Evolutionary conservation across 345 rosid species (phyloP).

Genomic region (Hevea brasiliensis): DNA sequence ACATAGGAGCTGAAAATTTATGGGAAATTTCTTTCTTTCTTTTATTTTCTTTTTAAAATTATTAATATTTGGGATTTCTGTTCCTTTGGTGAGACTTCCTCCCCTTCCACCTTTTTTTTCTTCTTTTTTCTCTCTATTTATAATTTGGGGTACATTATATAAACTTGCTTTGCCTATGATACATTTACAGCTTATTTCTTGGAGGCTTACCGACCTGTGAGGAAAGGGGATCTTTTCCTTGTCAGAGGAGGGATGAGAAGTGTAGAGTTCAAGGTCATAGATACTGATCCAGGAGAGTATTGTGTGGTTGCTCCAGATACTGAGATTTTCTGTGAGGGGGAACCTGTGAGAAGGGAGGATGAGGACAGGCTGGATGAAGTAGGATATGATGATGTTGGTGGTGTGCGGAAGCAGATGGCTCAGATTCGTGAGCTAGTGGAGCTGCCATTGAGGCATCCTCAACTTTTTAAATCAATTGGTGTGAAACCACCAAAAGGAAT

Average conservation of each 20-base stretch:
- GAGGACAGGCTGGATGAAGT: conserved; percentile 67
- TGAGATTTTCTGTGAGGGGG: conserved; percentile 73
- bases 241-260: conserved; percentile 78
- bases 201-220: conserved; percentile 68
- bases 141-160: neutral
- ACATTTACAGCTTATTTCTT: conserved; percentile 54
- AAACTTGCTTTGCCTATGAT: neutral
- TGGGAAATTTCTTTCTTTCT: too few species aligned
- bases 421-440: conserved; percentile 75
- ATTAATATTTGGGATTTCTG: neutral
- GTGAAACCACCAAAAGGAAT: conserved; percentile 76
- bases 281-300: conserved; percentile 57
- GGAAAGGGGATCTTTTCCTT: conserved; percentile 65
- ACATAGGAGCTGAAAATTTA: too few species aligned
- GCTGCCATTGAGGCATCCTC: conserved; percentile 69
- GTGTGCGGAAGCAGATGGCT: conserved; percentile 74
- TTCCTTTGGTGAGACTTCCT: neutral
- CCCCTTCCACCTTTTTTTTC: too few species aligned
- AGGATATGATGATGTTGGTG: conserved; percentile 85
- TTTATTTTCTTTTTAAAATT: too few species aligned
- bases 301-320: conserved; percentile 78
- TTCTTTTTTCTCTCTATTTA: neutral
- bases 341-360: conserved; percentile 65
- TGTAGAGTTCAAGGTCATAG: conserved; percentile 63
- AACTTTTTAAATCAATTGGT: conserved; percentile 69